phyloP scores from a whole-genome alignment of 139 green algal genomes.

The Picochlorum costavermella region DNA sequence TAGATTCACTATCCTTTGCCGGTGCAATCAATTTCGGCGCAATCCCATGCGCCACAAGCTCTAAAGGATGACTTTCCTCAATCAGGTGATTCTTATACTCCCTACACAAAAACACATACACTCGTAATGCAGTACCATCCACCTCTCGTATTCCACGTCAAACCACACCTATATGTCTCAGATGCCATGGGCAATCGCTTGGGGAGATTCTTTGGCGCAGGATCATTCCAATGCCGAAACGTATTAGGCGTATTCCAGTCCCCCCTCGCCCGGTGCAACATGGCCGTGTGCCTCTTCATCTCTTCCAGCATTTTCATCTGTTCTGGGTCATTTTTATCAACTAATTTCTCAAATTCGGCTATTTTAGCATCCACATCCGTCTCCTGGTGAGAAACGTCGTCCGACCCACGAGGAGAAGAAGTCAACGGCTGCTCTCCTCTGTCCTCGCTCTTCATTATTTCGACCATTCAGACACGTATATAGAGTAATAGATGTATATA shows the following conservation, averaged over 20 bases:
- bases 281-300: constrained; percentile 19
- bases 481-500: too few species aligned
- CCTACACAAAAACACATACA: background rate
- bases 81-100: constrained; percentile 15
- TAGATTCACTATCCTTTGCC: background rate
- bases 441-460: too few species aligned
- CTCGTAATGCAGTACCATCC: background rate
- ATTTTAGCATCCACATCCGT: constrained; percentile 6
- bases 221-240: constrained; percentile 22
- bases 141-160: background rate
- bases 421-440: too few species aligned
- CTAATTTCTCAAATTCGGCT: constrained; percentile 9
- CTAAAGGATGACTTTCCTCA: constrained; percentile 6
- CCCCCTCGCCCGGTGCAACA: constrained; percentile 13
- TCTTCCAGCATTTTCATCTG: constrained; percentile 21
- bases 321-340: constrained; percentile 20
- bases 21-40: background rate
- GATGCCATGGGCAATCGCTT: background rate
- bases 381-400: background rate
- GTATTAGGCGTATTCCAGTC: constrained; percentile 23
- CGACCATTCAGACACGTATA: too few species aligned
- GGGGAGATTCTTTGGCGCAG: background rate
- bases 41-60: constrained; percentile 1
- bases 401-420: background rate
- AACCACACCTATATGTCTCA: constrained; percentile 11